phyloP scores from a whole-genome alignment of 495 filamentous ascomycete genomes.

The Acidiella bohemica region DNA sequence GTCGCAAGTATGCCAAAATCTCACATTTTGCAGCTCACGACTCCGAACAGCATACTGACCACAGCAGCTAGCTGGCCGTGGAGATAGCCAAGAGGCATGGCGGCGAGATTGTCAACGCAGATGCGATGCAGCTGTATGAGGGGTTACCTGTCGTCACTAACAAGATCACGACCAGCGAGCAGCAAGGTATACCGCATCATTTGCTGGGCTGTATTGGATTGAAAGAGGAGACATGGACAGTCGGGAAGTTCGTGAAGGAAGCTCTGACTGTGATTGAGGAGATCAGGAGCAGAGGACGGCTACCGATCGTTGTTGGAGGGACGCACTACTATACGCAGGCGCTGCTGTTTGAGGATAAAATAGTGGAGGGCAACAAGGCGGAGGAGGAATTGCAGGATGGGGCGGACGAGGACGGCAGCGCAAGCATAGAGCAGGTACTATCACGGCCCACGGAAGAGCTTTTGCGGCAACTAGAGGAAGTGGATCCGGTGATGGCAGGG shows the following conservation, averaged over 20 bases:
- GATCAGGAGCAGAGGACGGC: conserved; percentile 57
- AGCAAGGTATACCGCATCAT: conserved; percentile 76
- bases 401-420: conserved; percentile 13
- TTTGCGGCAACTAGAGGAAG: conserved; percentile 53
- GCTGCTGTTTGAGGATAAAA: conserved; percentile 59
- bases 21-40: background rate
- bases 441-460: conserved; percentile 54
- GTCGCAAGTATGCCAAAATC: conserved; percentile 59
- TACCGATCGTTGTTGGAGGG: conserved; percentile 87
- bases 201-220: conserved; percentile 63
- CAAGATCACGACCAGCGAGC: conserved; percentile 63
- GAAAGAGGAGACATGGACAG: conserved; percentile 66
- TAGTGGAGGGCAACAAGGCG: no score
- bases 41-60: conserved; percentile 24
- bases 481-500: conserved; percentile 81
- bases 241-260: conserved; percentile 57
- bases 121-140: conserved; percentile 97
- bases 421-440: conserved; percentile 36
- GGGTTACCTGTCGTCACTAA: conserved; percentile 94
- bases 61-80: conserved; percentile 65
- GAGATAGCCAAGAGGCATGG: conserved; percentile 71
- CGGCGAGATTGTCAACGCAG: conserved; percentile 94
- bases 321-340: conserved; percentile 90
- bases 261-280: conserved; percentile 58
- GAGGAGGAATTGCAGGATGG: conserved; percentile 24